A percentile compares a stretch with the other conserved stretches of the same genome.
phyloP scores from a whole-genome alignment of 371 early-diverging fungal species.

The Smittium culicis region DNA sequence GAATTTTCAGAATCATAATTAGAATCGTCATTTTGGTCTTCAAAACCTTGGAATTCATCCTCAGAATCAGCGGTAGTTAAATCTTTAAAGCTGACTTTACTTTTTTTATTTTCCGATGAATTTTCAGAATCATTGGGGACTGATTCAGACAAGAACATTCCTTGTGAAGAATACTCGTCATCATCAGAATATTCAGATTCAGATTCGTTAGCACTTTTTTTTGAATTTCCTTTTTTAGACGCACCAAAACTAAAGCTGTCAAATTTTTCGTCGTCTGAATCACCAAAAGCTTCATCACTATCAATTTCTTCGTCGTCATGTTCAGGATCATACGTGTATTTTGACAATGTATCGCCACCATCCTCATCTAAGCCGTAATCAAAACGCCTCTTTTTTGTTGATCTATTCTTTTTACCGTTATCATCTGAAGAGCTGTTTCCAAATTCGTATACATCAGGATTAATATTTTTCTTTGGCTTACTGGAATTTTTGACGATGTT shows the following conservation, averaged over 20 bases:
- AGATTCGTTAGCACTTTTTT: slow-evolving; percentile 3
- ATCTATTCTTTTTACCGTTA: neutral
- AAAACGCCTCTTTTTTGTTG: neutral
- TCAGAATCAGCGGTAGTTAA: slow-evolving; percentile 29
- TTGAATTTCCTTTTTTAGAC: slow-evolving; percentile 7
- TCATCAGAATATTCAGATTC: slow-evolving; percentile 16
- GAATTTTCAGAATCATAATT: neutral
- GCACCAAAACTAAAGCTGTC: slow-evolving; percentile 44
- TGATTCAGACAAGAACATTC: slow-evolving; percentile 10
- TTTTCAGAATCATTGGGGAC: slow-evolving; percentile 13
- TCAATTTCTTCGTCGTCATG: slow-evolving; percentile 87
- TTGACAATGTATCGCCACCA: neutral
- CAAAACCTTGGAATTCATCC: slow-evolving; percentile 24
- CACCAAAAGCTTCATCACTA: slow-evolving; percentile 79
- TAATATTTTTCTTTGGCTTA: neutral
- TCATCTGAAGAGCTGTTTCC: neutral
- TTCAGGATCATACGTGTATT: neutral
- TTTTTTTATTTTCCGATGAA: slow-evolving; percentile 38
- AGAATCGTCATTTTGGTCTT: slow-evolving; percentile 23
- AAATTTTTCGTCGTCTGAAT: slow-evolving; percentile 67
- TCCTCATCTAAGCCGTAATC: neutral
- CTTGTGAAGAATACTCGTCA: slow-evolving; percentile 9
- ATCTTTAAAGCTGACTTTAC: slow-evolving; percentile 20
- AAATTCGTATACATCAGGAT: neutral
- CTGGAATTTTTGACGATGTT: neutral